phyloP scores from a whole-genome alignment of 371 early-diverging fungal genomes.

The Funneliformis caledonium region DNA sequence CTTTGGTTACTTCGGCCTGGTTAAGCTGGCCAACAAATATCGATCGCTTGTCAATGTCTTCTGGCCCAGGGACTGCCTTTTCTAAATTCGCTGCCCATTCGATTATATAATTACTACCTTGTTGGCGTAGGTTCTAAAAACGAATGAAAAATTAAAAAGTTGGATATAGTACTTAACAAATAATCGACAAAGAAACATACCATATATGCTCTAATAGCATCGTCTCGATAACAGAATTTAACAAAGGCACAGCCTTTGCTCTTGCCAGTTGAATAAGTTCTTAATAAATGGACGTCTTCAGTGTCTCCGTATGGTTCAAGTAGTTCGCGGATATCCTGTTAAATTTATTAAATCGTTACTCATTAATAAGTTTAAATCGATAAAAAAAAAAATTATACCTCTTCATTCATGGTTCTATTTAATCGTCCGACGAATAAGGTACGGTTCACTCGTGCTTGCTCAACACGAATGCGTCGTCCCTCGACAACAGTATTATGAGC shows the following conservation, averaged over 20 bases:
- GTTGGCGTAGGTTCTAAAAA: constrained; percentile 44
- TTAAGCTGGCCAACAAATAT: constrained; percentile 78
- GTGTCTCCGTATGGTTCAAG: constrained; percentile 62
- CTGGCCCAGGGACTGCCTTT: constrained; percentile 34
- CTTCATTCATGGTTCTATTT: constrained; percentile 48
- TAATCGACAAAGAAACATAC: constrained; percentile 44
- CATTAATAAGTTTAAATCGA: too few species aligned
- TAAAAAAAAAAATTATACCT: constrained; percentile 44
- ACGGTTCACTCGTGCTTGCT: constrained; percentile 84
- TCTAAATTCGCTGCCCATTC: constrained; percentile 74
- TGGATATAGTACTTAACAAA: too few species aligned
- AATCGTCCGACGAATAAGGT: constrained; percentile 71
- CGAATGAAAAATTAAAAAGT: not conserved
- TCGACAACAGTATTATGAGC: constrained; percentile 73
- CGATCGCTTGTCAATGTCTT: constrained; percentile 56
- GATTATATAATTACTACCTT: constrained; percentile 56
- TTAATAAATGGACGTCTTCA: constrained; percentile 66
- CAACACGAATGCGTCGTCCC: constrained; percentile 79
- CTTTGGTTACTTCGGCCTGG: constrained; percentile 53
- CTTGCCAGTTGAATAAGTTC: constrained; percentile 43
- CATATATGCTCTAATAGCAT: constrained; percentile 78
- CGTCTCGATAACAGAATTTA: constrained; percentile 77
- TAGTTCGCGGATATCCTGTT: constrained; percentile 48
- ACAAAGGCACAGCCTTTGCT: constrained; percentile 68
- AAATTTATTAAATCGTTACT: not conserved